Evolutionary conservation across 2,329 filamentous ascomycete genomes (phyloP).

Genomic region (Nakataea oryzae): DNA sequence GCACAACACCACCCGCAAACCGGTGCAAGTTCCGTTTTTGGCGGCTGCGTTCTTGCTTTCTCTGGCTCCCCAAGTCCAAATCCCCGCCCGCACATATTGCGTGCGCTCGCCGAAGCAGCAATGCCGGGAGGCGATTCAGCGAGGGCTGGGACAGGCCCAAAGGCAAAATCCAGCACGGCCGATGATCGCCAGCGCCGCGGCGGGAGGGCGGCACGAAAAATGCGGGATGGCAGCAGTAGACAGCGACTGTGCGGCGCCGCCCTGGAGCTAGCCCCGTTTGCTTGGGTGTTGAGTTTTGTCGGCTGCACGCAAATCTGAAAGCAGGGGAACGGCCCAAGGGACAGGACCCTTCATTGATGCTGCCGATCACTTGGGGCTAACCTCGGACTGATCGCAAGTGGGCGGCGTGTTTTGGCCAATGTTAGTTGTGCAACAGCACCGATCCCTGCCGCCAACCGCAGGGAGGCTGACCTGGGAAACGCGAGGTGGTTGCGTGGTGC

Average conservation of each 20-base stretch:
- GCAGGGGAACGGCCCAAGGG: too few species aligned
- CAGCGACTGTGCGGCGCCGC: neutral
- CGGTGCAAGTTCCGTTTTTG: too few species aligned
- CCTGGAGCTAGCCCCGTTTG: too few species aligned
- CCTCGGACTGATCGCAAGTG: neutral
- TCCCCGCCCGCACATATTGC: neutral
- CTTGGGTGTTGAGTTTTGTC: neutral
- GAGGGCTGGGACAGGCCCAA: neutral
- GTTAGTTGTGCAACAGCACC: neutral
- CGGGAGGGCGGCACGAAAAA: neutral
- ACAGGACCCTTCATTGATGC: neutral
- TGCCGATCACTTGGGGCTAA: neutral
- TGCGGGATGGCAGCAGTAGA: neutral
- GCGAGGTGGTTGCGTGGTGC: too few species aligned
- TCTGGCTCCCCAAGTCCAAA: too few species aligned
- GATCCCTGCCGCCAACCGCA: neutral
- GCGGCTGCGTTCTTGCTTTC: neutral
- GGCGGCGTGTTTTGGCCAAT: too few species aligned
- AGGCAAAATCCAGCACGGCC: neutral
- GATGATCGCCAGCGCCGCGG: neutral
- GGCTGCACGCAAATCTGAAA: neutral
- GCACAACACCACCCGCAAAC: neutral
- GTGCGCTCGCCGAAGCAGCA: neutral
- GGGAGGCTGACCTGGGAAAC: neutral
- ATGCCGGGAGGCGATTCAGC: neutral